Conservation (phyloP, 2,329 filamentous ascomycete species). For the Alternaria sp. region DNA sequence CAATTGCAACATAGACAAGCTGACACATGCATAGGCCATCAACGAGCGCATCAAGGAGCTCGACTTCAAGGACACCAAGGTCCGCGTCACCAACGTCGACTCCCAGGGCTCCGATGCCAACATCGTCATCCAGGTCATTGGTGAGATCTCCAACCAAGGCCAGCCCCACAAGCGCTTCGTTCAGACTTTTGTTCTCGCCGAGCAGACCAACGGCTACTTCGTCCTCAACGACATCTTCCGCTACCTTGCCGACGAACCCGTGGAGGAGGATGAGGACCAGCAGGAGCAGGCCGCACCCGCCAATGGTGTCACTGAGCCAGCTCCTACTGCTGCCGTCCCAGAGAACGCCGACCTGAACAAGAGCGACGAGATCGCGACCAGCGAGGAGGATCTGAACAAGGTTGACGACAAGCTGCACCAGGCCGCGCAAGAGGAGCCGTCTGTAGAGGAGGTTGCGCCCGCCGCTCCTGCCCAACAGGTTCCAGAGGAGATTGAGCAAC, state of each 20-base stretch:
- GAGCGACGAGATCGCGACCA: conserved; percentile 49
- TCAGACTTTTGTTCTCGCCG: conserved; percentile 95
- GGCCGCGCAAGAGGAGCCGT: conserved; percentile 49
- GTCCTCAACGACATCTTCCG: conserved; percentile 98
- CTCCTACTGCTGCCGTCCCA: conserved; percentile 45
- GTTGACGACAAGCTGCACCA: conserved; percentile 83
- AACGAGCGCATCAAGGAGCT: conserved; percentile 93
- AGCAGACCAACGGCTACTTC: conserved; percentile 97
- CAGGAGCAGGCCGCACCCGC: conserved; percentile 46
- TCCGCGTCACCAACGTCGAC: conserved; percentile 97
- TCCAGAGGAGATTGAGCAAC: conserved; percentile 46
- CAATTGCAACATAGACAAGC: neutral
- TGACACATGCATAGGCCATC: conserved; percentile 71
- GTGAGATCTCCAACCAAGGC: conserved; percentile 94
- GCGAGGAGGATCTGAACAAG: conserved; percentile 57
- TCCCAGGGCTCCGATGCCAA: conserved; percentile 91
- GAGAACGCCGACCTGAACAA: conserved; percentile 43
- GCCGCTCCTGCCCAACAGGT: conserved; percentile 51
- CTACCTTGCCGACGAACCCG: conserved; percentile 82
- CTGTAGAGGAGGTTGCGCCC: conserved; percentile 35
- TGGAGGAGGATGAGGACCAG: conserved; percentile 68
- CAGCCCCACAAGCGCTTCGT: conserved; percentile 94
- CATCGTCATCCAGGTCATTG: conserved; percentile 98
- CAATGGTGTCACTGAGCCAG: conserved; percentile 54
- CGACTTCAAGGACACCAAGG: conserved; percentile 97